Percentiles rank a stretch among this genome's conserved stretches.
Evolutionary conservation across 179 eudicot species (phyloP).

Genomic region (Silene coronaria): DNA sequence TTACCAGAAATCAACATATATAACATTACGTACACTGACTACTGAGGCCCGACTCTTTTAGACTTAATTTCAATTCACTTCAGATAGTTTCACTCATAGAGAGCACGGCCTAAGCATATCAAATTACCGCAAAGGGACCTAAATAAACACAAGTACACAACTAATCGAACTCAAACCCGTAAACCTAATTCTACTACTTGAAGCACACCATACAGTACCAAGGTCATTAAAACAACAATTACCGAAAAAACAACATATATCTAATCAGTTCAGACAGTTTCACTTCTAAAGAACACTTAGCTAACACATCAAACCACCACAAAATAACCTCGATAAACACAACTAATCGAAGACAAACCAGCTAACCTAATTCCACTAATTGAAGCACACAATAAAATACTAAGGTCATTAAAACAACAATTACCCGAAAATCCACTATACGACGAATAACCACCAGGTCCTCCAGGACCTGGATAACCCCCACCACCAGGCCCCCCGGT

Average conservation of each 20-base stretch:
- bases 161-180: background rate
- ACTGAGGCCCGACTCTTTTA: too few species aligned
- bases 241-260: too few species aligned
- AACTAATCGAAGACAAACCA: background rate
- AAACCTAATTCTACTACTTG: too few species aligned
- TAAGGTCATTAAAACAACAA: background rate
- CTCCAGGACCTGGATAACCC: conserved; percentile 27
- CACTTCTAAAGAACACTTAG: too few species aligned
- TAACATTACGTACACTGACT: too few species aligned
- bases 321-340: background rate
- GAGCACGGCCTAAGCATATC: background rate
- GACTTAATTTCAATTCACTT: too few species aligned
- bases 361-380: too few species aligned
- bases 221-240: background rate
- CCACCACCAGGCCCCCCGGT: conserved; percentile 27
- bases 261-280: too few species aligned
- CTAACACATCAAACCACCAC: background rate
- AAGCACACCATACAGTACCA: background rate
- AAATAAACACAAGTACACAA: background rate
- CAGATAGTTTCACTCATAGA: too few species aligned
- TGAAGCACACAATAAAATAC: background rate
- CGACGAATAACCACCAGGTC: conserved; percentile 25
- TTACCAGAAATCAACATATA: too few species aligned
- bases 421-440: conserved; percentile 24
- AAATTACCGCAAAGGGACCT: background rate